phyloP scores from a whole-genome alignment of 140 eudicot genomes.

The Ambrosia hybrid region DNA sequence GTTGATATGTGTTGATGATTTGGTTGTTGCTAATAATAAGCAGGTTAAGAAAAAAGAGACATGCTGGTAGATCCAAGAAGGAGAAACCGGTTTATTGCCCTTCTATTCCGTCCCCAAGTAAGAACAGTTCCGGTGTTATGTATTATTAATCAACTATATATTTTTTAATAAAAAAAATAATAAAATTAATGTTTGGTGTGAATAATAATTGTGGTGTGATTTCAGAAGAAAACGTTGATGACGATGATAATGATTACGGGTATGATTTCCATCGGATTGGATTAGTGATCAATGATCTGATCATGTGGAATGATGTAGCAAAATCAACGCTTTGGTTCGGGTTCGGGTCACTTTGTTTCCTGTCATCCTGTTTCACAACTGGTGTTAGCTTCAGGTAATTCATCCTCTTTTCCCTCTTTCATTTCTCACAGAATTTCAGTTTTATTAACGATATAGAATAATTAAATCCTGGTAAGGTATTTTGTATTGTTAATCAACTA shows the following conservation, averaged over 20 bases:
- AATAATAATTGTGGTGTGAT: constrained; percentile 18
- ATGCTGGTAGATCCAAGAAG: constrained; percentile 61
- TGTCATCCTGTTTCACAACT: constrained; percentile 81
- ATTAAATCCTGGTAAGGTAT: not conserved
- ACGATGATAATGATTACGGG: constrained; percentile 44
- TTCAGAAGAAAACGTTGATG: constrained; percentile 30
- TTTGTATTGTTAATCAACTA: not conserved
- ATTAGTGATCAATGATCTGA: constrained; percentile 52
- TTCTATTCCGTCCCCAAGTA: constrained; percentile 55
- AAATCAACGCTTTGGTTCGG: constrained; percentile 98
- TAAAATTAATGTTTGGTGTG: no score
- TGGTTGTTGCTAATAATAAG: constrained; percentile 30
- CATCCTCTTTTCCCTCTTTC: no score
- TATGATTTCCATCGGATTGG: constrained; percentile 68
- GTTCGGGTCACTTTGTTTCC: constrained; percentile 77
- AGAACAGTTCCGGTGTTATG: not conserved
- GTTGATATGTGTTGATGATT: constrained; percentile 42
- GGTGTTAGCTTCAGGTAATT: constrained; percentile 69
- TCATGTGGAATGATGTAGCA: constrained; percentile 94
- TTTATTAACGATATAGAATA: no score
- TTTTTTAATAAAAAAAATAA: no score
- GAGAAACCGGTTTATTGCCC: constrained; percentile 39
- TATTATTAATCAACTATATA: no score
- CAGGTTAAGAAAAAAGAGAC: constrained; percentile 57
- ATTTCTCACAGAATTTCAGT: no score